Base-by-base conservation (phyloP, 208 protist genomes). In the Vickermania spadyakhi region DNA sequence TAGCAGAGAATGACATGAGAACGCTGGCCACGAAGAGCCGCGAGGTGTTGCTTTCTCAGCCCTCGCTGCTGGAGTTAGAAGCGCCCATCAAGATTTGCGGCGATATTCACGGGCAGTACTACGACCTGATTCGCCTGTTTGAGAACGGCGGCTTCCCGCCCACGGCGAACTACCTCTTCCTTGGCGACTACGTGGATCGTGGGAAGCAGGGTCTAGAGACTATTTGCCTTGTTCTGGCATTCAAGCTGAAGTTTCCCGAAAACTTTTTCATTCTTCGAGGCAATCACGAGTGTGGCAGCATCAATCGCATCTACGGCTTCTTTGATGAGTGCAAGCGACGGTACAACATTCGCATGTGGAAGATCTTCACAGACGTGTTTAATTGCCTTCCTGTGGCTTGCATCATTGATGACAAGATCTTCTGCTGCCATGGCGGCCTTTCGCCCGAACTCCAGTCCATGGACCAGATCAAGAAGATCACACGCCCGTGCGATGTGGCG, bases 221-320 rank as follows among this genome's bases (percentile, higher is more conserved):
- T 0, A 98, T 99, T 31, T 97, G 90, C 59, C 73, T 98, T 18
- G 84, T 98, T 14, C 88, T 98, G n/a, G 96, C 97, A 21, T 99
- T 99, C 79, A 99, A 99, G 78, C 86, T 99, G 42, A 98, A 98
- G 77, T 99, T 98, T 69, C 98, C 97, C 21, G 97, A 99, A 71
- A 99, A 99, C 77, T 99, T 99, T 69, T 99, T 99, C 79, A 87
- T 99, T 29, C 84, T 99, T 2, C 89, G 99, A 52, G 98, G 99
- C 29, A 99, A 99, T 76, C 98, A 99, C 76, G 98, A 99, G 76
- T 99, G 97, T 70, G 97, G 97, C 1, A 98, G 91, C 29, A 99
- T 99, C 70, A 99, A 99, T 73, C 86, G 98, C 61, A 99, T 99
- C 61, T 99, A 99, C 75, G 99, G 99, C 42, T 99, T 99, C 77